Conservation (phyloP, 2,329 filamentous ascomycete genomes). For the Diplocarpon mali region DNA sequence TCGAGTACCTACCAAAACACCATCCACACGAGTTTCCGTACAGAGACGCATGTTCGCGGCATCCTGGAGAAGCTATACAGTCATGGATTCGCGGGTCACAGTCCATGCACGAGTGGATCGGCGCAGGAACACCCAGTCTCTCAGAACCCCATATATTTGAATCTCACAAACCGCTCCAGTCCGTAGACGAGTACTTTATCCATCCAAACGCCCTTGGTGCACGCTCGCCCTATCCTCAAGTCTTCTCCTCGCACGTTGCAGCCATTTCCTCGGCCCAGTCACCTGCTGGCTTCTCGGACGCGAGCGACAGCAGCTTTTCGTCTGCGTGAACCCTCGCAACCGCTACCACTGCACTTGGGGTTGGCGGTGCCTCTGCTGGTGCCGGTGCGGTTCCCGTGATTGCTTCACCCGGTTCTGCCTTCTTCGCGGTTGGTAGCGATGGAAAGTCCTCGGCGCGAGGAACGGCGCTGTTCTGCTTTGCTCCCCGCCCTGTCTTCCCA, state of each 20-base stretch:
- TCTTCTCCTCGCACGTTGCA: constrained; percentile 21
- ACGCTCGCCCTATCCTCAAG: not conserved
- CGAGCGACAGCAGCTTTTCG: not conserved
- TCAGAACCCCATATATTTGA: too few species aligned
- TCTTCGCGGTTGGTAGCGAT: constrained; percentile 14
- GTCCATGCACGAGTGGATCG: too few species aligned
- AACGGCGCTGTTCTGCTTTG: constrained; percentile 7
- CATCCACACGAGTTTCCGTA: too few species aligned
- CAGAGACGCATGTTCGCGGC: too few species aligned
- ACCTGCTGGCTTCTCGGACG: constrained; percentile 4
- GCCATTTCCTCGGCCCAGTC: constrained; percentile 27
- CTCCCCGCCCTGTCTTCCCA: constrained; percentile 16
- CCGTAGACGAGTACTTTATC: constrained; percentile 15
- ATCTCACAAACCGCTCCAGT: constrained; percentile 6
- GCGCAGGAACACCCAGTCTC: too few species aligned
- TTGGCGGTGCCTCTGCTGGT: constrained; percentile 5
- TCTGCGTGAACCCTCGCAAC: not conserved
- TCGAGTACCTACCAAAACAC: too few species aligned
- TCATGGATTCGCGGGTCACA: too few species aligned
- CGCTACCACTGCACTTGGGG: not conserved
- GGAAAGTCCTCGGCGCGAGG: constrained; percentile 22
- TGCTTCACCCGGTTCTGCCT: not conserved
- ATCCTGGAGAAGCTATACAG: too few species aligned
- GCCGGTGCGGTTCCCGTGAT: not conserved
- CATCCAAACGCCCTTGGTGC: constrained; percentile 2